Evolutionary conservation across 139 green algal species (phyloP), one percentile per base, ranked within the genome.

Genomic region (Chlamydomonas asymmetrica): DNA sequence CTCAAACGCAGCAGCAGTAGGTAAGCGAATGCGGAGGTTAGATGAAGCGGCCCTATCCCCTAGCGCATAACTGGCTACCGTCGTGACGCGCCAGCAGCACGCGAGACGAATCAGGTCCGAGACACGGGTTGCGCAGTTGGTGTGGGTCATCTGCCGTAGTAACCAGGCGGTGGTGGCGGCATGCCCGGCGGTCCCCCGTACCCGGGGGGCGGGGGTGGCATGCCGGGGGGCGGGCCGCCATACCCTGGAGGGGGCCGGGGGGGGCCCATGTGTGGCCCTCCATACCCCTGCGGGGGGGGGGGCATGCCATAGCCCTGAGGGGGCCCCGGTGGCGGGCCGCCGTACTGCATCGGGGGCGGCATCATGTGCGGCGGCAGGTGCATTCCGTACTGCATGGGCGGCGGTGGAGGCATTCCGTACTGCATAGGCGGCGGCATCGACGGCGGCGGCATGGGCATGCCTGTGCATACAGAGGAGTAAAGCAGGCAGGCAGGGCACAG

Each of bases 161-260:
- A n/a, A n/a, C n/a, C n/a, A n/a, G n/a, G 38, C 22, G 63, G 80
- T 35, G 74, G 80, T 22, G 71, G 71, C 41, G 54, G 66, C 62
- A 83, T 78, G 20, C 63, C 41, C 76, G 74, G 73, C 5, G 73
- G 76, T 50, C 59, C 60, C 74, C 74, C 66, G 34, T 66, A 73
- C 18, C 32, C 57, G 22, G 54, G 37, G 10, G 75, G 68, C 2
- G 74, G 74, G 0, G 63, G 74, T 31, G 66, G 73, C 79, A 80
- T 80, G 73, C 79, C 79, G 1, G 71, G 75, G n/a, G 71, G 81
- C 32, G 35, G 35, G 63, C 80, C 73, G 38, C 66, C 49, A 2
- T 67, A 49, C 8, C 61, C 38, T 8, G 71, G 71, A 2, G 73
- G 74, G 45, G 80, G 76, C 8, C 67, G 72, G 70, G 16, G 66